Base-by-base conservation (phyloP, 108 stramenopile genomes). In the Schizochytrium sp. region DNA sequence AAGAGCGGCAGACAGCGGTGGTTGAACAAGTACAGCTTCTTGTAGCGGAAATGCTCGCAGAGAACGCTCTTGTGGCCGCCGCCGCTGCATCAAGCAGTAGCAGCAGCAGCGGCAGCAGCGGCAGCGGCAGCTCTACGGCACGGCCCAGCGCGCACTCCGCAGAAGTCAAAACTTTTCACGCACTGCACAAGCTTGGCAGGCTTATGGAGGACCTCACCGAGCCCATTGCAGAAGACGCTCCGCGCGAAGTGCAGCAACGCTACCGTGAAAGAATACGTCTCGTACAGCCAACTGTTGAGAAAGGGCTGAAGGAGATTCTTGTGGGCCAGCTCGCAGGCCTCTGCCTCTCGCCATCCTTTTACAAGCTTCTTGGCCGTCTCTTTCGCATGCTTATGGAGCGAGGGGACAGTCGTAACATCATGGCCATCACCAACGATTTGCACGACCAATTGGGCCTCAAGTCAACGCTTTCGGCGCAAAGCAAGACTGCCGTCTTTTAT, bases 351-450 rank as follows among this genome's bases (percentile, higher is more conserved):
- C 76, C 76, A 12, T 25, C 48, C 3, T 53, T 83, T 18, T 83
- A 47, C 45, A 83, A 18, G 76, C 76, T 83, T 6, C 48, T 83
- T 5, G 76, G 48, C 23, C 6, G 48, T 0, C 6, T 83, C 28
- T 53, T 47, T 21, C 76, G 76, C 48, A 83, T 53, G 76, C 76
- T 83, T 4, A 47, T 83, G 76, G 76, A 83, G n/a, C 76, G 45
- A 6, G 76, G 76, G 1, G 76, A 83, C 76, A 53, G 48, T 4
- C 45, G 76, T 4, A 83, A 83, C 4, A 53, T 83, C 6, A 83
- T 83, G 76, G 76, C 76, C 51, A 53, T 83, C 76, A 53, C 76
- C 3, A 83, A 83, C 51, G 76, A 83, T 45, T 45, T 83, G 25
- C 76, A 53, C 25, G 76, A 83, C 76, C 76, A 53, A 43, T 18